Percentiles rank a stretch among this genome's conserved stretches.
Evolutionary conservation across 352 stramenopile species (phyloP).

Genomic region (Blastocystis hominis): DNA sequence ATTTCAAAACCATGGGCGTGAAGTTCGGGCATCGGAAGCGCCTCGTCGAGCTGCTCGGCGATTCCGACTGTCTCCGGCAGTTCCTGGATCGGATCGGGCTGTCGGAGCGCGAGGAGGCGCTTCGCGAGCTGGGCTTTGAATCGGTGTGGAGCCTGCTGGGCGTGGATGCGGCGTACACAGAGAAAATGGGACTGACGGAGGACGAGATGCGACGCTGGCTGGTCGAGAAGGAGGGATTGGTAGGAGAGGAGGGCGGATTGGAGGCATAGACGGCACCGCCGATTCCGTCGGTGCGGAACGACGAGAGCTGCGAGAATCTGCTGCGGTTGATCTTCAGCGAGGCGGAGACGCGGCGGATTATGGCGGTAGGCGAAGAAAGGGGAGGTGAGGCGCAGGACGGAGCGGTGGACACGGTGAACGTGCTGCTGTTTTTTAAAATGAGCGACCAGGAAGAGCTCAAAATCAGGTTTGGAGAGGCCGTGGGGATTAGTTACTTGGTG

Average conservation of each 20-base stretch:
- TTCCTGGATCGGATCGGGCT: background rate
- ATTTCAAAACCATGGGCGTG: conserved; percentile 36
- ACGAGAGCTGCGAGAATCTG: conserved; percentile 9
- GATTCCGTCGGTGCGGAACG: background rate
- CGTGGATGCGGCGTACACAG: conserved; percentile 16
- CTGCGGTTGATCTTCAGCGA: conserved; percentile 32
- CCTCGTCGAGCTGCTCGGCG: background rate
- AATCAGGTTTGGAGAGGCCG: conserved; percentile 14
- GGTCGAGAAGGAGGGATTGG: background rate
- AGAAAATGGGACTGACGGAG: conserved; percentile 21
- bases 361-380: background rate
- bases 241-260: background rate
- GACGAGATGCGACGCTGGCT: conserved; percentile 27
- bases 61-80: background rate
- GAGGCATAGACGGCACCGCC: background rate
- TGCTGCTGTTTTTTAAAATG: conserved; percentile 31
- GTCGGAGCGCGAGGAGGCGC: background rate
- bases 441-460: background rate
- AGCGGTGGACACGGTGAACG: background rate
- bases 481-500: conserved; percentile 37
- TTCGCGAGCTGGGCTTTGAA: conserved; percentile 13
- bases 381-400: background rate
- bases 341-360: conserved; percentile 12
- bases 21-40: conserved; percentile 51
- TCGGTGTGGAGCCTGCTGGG: conserved; percentile 39